Percentiles rank a stretch among this genome's conserved stretches.
Conservation (phyloP, 1,139 yeast species). For the Hansenula anomala region DNA sequence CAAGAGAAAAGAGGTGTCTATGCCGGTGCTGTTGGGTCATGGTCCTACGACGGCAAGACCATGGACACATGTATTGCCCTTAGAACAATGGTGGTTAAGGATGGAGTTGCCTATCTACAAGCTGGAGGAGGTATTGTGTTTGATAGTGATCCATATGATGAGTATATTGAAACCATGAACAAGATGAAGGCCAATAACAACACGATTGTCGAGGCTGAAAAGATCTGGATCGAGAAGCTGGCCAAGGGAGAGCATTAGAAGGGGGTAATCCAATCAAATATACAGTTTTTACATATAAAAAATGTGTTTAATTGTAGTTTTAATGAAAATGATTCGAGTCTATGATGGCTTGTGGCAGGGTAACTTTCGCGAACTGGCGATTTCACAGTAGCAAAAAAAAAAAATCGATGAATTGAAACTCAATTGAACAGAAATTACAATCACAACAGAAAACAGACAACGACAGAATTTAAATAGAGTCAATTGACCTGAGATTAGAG, state of each 20-base stretch:
- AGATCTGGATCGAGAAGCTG: conserved; percentile 48
- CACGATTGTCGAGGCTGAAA: conserved; percentile 88
- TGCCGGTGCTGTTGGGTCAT: conserved; percentile 99
- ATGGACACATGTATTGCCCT: conserved; percentile 98
- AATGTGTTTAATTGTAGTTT: too few relatives aligned
- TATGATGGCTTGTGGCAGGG: too few relatives aligned
- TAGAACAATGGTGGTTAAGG: conserved; percentile 93
- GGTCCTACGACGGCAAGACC: conserved; percentile 89
- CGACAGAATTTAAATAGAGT: too few relatives aligned
- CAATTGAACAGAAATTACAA: too few relatives aligned
- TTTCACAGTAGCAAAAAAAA: too few relatives aligned
- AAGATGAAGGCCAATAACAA: conserved; percentile 92
- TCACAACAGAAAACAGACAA: too few relatives aligned
- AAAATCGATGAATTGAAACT: too few relatives aligned
- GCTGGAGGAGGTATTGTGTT: conserved; percentile 98
- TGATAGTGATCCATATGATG: conserved; percentile 94
- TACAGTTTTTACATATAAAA: too few relatives aligned
- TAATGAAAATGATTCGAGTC: too few relatives aligned
- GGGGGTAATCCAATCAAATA: too few relatives aligned
- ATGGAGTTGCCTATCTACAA: conserved; percentile 86
- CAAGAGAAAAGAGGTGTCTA: conserved; percentile 92
- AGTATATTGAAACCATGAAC: conserved; percentile 93
- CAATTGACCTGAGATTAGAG: too few relatives aligned
- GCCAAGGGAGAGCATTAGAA: conserved; percentile 13
- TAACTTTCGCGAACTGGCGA: too few relatives aligned